Percentiles rank a stretch among this genome's conserved stretches.
phyloP scores from a whole-genome alignment of 2,329 filamentous ascomycete species.

The Plectosphaerella cucumerina region DNA sequence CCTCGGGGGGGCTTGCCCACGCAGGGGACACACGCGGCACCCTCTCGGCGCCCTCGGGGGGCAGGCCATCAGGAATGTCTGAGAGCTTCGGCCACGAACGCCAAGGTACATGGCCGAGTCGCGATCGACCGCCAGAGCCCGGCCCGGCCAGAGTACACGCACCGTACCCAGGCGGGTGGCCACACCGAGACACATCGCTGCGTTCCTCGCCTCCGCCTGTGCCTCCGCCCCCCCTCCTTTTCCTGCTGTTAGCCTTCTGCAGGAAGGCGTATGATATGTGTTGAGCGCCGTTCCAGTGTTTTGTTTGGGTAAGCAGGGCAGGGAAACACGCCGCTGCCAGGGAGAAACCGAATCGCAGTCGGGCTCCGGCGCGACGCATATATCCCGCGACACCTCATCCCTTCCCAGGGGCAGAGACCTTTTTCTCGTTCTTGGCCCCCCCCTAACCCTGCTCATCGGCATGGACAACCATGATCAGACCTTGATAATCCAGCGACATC shows the following conservation, averaged over 20 bases:
- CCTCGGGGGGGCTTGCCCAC: neutral
- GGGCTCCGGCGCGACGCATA: constrained; percentile 6
- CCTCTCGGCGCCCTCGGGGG: neutral
- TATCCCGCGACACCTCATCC: constrained; percentile 10
- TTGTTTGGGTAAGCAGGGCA: constrained; percentile 7
- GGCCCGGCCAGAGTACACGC: too few relatives aligned
- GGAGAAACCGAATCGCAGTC: neutral
- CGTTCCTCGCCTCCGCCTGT: constrained; percentile 9
- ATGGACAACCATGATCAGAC: constrained; percentile 9
- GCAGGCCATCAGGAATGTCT: constrained; percentile 2
- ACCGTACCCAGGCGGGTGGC: constrained; percentile 3
- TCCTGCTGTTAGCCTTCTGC: constrained; percentile 9
- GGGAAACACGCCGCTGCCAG: constrained; percentile 4
- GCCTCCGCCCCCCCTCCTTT: constrained; percentile 3
- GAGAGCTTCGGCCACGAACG: neutral
- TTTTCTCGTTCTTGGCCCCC: constrained; percentile 1
- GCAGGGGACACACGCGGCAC: neutral
- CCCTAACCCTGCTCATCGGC: constrained; percentile 5
- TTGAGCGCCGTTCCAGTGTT: constrained; percentile 5
- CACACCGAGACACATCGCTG: constrained; percentile 11
- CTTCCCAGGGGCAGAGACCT: constrained; percentile 2
- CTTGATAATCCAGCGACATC: constrained; percentile 8
- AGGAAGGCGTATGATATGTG: constrained; percentile 8
- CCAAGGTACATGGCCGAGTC: neutral
- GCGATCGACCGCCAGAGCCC: neutral